Evolutionary conservation across 345 rosid genomes (phyloP), one percentile per base, ranked within the genome.

Genomic region (Toxicodendron radicans): DNA sequence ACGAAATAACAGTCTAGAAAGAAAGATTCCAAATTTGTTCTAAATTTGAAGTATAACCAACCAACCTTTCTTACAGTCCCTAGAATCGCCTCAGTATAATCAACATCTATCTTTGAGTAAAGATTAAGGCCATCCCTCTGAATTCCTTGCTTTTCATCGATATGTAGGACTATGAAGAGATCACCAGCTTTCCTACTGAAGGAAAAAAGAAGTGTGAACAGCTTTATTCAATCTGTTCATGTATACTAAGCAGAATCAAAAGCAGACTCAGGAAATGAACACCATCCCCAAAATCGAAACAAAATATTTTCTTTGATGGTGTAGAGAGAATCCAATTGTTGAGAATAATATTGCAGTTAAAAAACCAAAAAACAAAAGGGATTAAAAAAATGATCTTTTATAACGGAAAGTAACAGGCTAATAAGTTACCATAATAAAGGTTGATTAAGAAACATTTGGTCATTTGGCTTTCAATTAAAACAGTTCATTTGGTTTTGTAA

Each of bases 11-110:
- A 27, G 43, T 43, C 8, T 14, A n/a, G 62, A 43, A 27, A 30
- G 20, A 73, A n/a, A 43, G 18, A 23, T 60, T 58, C 3, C 41
- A 52, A 24, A 43, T 21, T 24, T 21, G 56, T 33, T 60, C 17
- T 18, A n/a, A 53, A 57, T 64, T 21, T 35, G 62, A 23, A 10
- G 43, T 24, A 20, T 58, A 51, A 78, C 70, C 33, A 51, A 78
- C 70, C 33, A 76, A 95, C 97, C 97, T 92, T 85, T 49, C 81
- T 56, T 70, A 73, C 76, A 17, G 92, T 74, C 70, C 99, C 99
- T 10, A 95, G 80, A 82, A 95, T 90, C 62, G 99, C 99, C 23
- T 91, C 91, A 2, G 92, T 87, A 81, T 86, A 95, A 80, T 91
- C 93, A 23, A 95, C 58, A 78, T 70, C 80, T 81, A 95, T 79